Evolutionary conservation across 257 asterid species (phyloP), one percentile per base, ranked within the genome.

Genomic region (Scutellaria baicalensis): DNA sequence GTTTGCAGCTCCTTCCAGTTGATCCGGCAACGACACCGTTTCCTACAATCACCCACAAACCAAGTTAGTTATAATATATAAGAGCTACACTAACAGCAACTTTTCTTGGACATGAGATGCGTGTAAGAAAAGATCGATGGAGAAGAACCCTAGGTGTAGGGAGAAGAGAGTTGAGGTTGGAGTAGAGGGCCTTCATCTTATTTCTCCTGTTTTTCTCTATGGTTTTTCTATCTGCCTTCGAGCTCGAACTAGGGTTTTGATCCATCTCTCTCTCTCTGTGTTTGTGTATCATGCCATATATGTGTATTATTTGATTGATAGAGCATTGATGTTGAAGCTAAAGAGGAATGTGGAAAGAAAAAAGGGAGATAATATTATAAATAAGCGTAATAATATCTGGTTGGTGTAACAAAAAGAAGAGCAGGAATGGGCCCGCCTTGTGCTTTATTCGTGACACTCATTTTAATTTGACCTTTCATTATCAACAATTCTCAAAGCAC

Each of bases 141-240:
- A 35, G 6, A 68, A 75, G 18, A 75, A 88, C 96, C 91, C 75
- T 83, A 72, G 86, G 70, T 48, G 58, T 83, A 58, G 92, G 90
- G 17, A 91, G 64, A 9, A 92, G 88, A 55, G 87, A 82, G 12
- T 1, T 70, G 81, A 92, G 97, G 59, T 67, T 31, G 52, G 82
- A 58, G 64, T 72, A 78, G 44, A 92, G 93, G 70, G 72, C 54
- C 72, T 89, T 87, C 96, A 89, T 84, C 48, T 82, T 77, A 79
- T 77, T 75, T 75, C 97, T 86, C 60, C 96, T 59, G 44, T 87
- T 85, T 71, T 72, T 87, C 80, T 91, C 97, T 1, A 85, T 51
- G 21, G 88, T 91, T 47, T 89, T 91, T 77, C 91, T 84, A 77
- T 89, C 93, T 31, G 72, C 75, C 75, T 40, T 54, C 9, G 74